Evolutionary conservation across 306 rosid species (phyloP).

Genomic region (Prunus salicina): DNA sequence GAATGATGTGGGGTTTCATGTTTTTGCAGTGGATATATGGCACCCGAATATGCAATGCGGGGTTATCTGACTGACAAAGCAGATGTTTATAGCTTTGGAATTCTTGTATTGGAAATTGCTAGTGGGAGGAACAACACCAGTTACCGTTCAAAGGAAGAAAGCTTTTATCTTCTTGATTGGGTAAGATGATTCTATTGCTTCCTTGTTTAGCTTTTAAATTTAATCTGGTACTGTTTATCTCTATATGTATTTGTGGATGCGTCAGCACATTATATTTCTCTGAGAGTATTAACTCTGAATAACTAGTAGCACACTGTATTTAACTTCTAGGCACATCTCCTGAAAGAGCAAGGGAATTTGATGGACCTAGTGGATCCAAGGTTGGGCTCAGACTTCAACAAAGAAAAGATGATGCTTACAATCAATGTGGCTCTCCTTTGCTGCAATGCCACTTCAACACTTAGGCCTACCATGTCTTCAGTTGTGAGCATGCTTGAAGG

Average conservation of each 20-base stretch:
- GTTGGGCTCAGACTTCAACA: slow-evolving; percentile 8
- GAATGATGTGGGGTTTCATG: background rate
- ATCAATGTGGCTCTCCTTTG: slow-evolving; percentile 22
- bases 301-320: background rate
- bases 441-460: slow-evolving; percentile 17
- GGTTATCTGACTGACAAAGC: slow-evolving; percentile 29
- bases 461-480: slow-evolving; percentile 23
- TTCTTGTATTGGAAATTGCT: slow-evolving; percentile 50
- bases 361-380: slow-evolving; percentile 11
- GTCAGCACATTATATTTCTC: too few relatives aligned
- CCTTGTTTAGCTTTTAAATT: background rate
- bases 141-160: slow-evolving; percentile 43
- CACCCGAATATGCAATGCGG: too few relatives aligned
- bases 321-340: slow-evolving; percentile 23
- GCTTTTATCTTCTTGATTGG: slow-evolving; percentile 55
- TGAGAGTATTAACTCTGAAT: too few relatives aligned
- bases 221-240: too few relatives aligned
- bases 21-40: slow-evolving; percentile 48
- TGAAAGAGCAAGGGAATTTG: slow-evolving; percentile 11
- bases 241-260: too few relatives aligned
- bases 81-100: slow-evolving; percentile 76
- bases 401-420: slow-evolving; percentile 6
- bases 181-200: slow-evolving; percentile 28
- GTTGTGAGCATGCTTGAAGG: slow-evolving; percentile 23
- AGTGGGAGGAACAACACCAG: slow-evolving; percentile 59